Evolutionary conservation across 1,284 basidiomycete species (phyloP), one percentile per base, ranked within the genome.

Genomic region (Heterobasidion irregulare): DNA sequence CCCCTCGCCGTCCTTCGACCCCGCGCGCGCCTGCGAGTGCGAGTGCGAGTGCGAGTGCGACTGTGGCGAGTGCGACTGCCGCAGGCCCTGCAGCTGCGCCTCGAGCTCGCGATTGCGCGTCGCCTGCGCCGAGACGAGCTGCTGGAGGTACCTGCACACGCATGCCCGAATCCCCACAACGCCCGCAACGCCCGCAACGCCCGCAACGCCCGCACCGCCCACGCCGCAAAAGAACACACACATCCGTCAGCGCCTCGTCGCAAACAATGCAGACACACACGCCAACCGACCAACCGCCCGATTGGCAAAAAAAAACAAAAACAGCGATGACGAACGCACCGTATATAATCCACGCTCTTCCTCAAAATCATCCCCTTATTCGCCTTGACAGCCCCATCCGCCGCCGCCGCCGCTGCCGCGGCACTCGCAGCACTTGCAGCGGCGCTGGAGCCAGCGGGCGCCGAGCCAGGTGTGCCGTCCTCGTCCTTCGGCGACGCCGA

Each of bases 321-420:
- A 45, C 41, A 54, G 19, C 38, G 54, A 45, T 16, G 26, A 26
- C 7, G 26, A 10, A 69, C 76, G 41, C 58, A 84, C 74, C 86
- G 73, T 56, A 94, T 94, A 65, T 94, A 94, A 64, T 93, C 91
- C 35, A 94, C 92, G 56, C 85, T 89, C 80, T 93, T 93, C 61
- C 87, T 71, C 44, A 94, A 70, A 53, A 94, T 92, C 82, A 93
- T 89, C 44, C 91, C 91, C 75, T 94, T 94, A 72, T 94, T 94
- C 47, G 91, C 91, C 66, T 93, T 93, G 50, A 89, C 74, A 6
- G 66, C 71, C n/a, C 61, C 65, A 19, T 67, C 65, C n/a, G 53
- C 65, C 43, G 56, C 58, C 32, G 54, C 61, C 32, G 36, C 61
- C 62, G 33, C 56, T 59, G 34, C 57, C 26, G 26, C 26, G 5